Evolutionary conservation across 768 basidiomycete genomes (phyloP).

Genomic region (Mycena sanguinolenta): DNA sequence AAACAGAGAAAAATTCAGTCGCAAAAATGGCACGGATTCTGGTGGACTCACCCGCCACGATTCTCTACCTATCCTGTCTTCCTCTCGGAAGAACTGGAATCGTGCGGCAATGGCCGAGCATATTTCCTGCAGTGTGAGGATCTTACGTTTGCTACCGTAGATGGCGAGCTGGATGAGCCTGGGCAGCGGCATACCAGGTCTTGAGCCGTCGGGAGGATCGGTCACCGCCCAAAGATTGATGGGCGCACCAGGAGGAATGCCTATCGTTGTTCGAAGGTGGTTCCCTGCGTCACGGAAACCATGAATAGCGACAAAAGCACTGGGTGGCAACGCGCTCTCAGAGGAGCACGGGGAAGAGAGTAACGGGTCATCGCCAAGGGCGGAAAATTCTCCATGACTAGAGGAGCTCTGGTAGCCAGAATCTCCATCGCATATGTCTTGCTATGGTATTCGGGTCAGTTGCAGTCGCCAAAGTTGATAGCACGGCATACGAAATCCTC

Average conservation of each 20-base stretch:
- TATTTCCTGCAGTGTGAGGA: constrained; percentile 73
- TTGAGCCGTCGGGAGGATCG: background rate
- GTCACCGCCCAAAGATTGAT: constrained; percentile 11
- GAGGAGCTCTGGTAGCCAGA: background rate
- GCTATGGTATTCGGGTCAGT: background rate
- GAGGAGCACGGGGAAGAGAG: background rate
- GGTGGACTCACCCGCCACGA: constrained; percentile 71
- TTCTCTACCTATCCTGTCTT: constrained; percentile 43
- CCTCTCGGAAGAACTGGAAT: constrained; percentile 65
- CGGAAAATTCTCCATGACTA: background rate
- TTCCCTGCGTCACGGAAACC: constrained; percentile 11
- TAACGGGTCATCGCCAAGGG: background rate
- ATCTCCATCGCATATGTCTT: background rate
- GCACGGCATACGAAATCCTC: background rate
- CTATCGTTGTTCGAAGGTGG: background rate
- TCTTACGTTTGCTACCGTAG: constrained; percentile 65
- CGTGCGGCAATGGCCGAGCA: constrained; percentile 66
- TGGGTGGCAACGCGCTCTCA: background rate
- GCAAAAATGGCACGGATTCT: background rate
- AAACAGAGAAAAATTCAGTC: background rate
- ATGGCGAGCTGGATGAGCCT: constrained; percentile 70
- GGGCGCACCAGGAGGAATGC: background rate
- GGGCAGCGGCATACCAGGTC: background rate
- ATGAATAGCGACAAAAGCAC: background rate
- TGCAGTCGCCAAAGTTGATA: no score